Evolutionary conservation across 148 eudicot genomes (phyloP).

Genomic region (Chenopodium quinoa): DNA sequence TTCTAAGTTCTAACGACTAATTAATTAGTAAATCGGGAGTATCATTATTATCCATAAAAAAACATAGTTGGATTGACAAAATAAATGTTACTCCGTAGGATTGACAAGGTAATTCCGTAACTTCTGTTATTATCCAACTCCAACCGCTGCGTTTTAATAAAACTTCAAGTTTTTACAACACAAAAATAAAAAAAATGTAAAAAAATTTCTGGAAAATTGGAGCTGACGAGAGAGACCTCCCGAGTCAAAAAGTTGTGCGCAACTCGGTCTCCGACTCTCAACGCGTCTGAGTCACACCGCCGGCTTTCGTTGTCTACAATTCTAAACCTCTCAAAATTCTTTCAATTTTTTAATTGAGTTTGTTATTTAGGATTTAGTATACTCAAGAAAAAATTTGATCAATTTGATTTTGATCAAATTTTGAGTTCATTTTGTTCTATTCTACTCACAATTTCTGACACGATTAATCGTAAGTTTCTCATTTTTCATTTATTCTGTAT

Average conservation of each 20-base stretch:
- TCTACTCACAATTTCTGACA: not conserved
- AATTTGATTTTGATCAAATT: not conserved
- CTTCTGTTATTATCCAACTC: not conserved
- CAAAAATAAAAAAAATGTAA: not conserved
- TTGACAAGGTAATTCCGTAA: no score
- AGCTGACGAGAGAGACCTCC: slow-evolving; percentile 10
- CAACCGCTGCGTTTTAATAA: not conserved
- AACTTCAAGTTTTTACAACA: not conserved
- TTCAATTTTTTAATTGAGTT: not conserved
- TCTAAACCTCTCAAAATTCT: not conserved
- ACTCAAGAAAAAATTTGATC: not conserved
- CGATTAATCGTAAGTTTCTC: slow-evolving; percentile 13
- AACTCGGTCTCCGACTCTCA: not conserved
- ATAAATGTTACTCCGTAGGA: no score
- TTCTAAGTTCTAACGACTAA: no score
- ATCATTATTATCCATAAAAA: no score
- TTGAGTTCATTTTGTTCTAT: not conserved
- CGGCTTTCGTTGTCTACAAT: slow-evolving; percentile 2
- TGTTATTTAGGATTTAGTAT: not conserved
- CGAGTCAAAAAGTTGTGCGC: slow-evolving; percentile 15
- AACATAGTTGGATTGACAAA: no score
- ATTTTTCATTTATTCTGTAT: not conserved
- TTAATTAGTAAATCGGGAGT: no score
- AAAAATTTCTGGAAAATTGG: not conserved
- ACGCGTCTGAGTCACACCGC: slow-evolving; percentile 21